Base-by-base conservation (phyloP, 352 stramenopile genomes). In the Pythium volutum region DNA sequence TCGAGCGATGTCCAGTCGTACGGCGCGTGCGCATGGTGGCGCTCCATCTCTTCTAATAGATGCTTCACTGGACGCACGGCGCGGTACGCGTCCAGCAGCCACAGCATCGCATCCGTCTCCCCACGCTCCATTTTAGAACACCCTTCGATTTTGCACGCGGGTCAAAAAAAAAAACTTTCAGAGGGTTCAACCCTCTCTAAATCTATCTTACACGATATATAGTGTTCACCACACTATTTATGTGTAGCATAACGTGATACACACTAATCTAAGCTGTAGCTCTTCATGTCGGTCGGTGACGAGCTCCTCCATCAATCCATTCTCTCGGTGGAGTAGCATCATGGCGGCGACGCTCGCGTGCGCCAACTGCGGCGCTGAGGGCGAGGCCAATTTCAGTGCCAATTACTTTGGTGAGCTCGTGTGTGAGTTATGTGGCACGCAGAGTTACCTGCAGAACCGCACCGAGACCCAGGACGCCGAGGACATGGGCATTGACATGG, bases 381-480 rank as follows among this genome's bases (percentile, higher is more conserved):
- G 85, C 61, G 85, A 93, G 61, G 57, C 64, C 53, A 87, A 87
- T 69, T 95, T 95, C 67, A 91, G 81, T 67, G 79, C 71, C 42
- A 95, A 95, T 66, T 89, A 87, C 72, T 88, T 91, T 27, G 85
- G 83, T 0, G 85, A 95, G 72, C 79, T 91, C 59, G 82, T 93
- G 52, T 95, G 85, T 59, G 83, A 95, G 58, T 62, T 95, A 26
- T 95, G 85, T 43, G 85, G 85, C 60, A 92, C 85, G 34, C 85
- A 95, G 73, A 91, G 76, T 58, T 89, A 87, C 52, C 67, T 90
- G 31, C 78, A 95, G 75, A 74, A 74, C 26, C 81, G 83, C 46
- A 95, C 89, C 64, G 85, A 95, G 73, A 92, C 81, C 41, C 82
- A 90, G 48, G 83, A 93, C 38, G 71, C 76, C 25, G 83, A 95